Base-by-base conservation (phyloP, 495 filamentous ascomycete species). In the Penicillium macrosclerotiorum region DNA sequence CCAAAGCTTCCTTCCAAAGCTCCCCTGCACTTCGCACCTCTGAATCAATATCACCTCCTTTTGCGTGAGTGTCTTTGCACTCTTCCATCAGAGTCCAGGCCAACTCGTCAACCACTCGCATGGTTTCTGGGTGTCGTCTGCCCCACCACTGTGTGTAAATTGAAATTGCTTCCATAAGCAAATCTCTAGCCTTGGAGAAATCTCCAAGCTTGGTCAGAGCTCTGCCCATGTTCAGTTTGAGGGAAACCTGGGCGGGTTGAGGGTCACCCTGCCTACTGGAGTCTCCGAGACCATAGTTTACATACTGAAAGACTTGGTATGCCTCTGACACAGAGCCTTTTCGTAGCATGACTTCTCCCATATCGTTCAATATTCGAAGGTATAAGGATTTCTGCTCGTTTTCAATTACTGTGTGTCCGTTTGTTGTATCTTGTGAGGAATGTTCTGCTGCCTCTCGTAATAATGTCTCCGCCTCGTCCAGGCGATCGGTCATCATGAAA, bases 1-100 rank as follows among this genome's bases (percentile, higher is more conserved):
- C 25, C 25, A 32, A 42, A 30, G 26, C 39, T 30, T 42, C 39
- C 5, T 32, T 42, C 39, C 39, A 42, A 31, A 42, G 39, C 14
- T 42, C 39, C 2, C n/a, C 39, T 18, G 39, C 26, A 30, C 11
- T 7, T 13, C 12, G n/a, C 5, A 20, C 14, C 16, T 31, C 39
- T 27, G 25, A 2, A 8, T 30, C 23, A 2, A 16, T 20, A 17
- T 14, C 17, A 19, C 19, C 24, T 3, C 26, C 39, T 7, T 20
- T 30, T 4, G 14, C 16, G 1, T 31, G 24, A 11, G 18, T 37
- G 11, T 13, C 12, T 30, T 30, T 27, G 14, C 25, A 16, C 16
- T 31, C 16, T 9, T 42, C 14, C 26, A 42, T 42, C 4, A 42
- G 16, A 5, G 26, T 42, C 39, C 39, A 42, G 8, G 39, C 39